Evolutionary conservation across 345 rosid genomes (phyloP), one percentile per base, ranked within the genome.

Genomic region (Moricandia moricandioides): DNA sequence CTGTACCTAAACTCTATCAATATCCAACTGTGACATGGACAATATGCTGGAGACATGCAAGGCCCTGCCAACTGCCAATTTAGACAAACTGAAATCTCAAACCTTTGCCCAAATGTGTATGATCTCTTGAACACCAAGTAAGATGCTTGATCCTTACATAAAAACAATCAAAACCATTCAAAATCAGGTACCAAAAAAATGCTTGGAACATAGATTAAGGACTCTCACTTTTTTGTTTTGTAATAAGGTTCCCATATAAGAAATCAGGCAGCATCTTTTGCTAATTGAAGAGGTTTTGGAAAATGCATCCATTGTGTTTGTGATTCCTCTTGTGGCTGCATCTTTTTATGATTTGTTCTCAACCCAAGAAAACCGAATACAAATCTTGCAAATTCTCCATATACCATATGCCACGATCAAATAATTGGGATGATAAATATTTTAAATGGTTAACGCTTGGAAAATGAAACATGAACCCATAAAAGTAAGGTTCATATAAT

Each of bases 1-100:
- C 24, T 21, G 24, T 21, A 21, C 24, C 24, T 21, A 21, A 21
- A 21, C 1, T 21, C 24, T 21, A 21, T 21, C 24, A 21, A 76
- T 92, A 96, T 17, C 99, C 99, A 16, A 96, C 92, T 18, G 99
- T 96, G 77, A 98, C 99, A 33, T 97, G 89, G 70, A 97, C 97
- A 60, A 96, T 45, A 13, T 84, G 83, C 98, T 92, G 0, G 97
- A 96, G 63, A 96, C 97, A 33, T 96, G 99, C 60, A 98, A 92
- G 67, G 83, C 89, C 60, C 95, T 98, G 37, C 92, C 97, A 11
- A 87, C 89, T 4, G 91, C 91, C 6, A 88, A 73, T 70, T 96
- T 96, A 6, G 97, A 96, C 69, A 96, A 88, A 21, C 98, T 98
- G 27, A 95, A 95, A 21, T 21, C 24, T 21, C 24, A 21, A 21